Base-by-base conservation (phyloP, 495 filamentous ascomycete species). In the Hypoxylon intermedium region DNA sequence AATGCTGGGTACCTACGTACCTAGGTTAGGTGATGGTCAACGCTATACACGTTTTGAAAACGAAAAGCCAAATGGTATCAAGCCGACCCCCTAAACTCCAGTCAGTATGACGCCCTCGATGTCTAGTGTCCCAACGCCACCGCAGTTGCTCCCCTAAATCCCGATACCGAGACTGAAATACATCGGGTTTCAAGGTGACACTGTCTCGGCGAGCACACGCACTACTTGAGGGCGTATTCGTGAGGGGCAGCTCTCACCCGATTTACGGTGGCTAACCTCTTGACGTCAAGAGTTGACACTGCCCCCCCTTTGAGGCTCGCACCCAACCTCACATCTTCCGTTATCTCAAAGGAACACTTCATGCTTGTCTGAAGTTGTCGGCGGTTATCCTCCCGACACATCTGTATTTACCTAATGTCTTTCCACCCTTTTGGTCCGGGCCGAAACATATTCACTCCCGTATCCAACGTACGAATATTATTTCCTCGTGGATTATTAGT, bases 171-270 rank as follows among this genome's bases (percentile, higher is more conserved):
- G 46, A 57, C 56, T 9, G 18, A 51, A 40, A 46, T 54, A 54
- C 53, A 53, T 36, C 33, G 23, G 41, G 62, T 65, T 60, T 65
- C 62, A 65, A 53, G n/a, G 56, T 65, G 56, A 28, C 40, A 56
- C 62, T 60, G 62, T 65, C 56, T 65, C 42, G 42, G 56, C 19
- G 51, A 40, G 41, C 50, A 44, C 38, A 60, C n/a, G 38, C 44
- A 45, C 33, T 44, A 46, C 51, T 38, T 24, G n/a, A n/a, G 1
- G 41, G 13, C 44, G n/a, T 23, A 9, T 40, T 6, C 24, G 16
- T 16, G 33, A 40, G 26, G 18, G 13, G 5, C 13, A 23, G 13
- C 37, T 38, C 20, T 49, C 36, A 9, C n/a, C 18, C 12, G 19
- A 15, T 19, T 36, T 12, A 26, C 18, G 9, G 23, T 45, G 24